Evolutionary conservation across 2,329 filamentous ascomycete species (phyloP), one percentile per base, ranked within the genome.

Genomic region (Penicillium sp.): DNA sequence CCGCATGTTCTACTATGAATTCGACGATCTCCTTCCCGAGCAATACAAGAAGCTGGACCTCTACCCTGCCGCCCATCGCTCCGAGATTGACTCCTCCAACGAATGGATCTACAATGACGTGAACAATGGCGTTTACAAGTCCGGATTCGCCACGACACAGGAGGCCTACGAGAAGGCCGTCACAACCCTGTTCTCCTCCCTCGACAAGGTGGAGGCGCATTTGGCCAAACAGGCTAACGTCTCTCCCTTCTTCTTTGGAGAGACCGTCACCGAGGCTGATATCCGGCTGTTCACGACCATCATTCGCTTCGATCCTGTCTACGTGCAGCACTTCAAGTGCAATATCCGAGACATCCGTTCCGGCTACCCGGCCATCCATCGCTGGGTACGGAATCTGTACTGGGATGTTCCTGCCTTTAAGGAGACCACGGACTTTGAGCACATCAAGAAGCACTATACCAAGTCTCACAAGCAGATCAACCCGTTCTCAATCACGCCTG

Each of bases 401-500:
- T 95, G 90, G 90, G 84, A 85, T 57, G 67, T 82, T 25, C 76
- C 82, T 0, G 89, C 88, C 2, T 96, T 95, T 73, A 74, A 75
- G 54, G 81, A 86, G 44, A 93, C 90, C 52, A 95, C 90, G 24
- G 81, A 96, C 68, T 95, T 95, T 67, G 81, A 94, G 68, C 93
- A 98, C 72, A 97, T 97, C 74, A 96, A 95, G 80, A 85, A 79
- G 39, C 82, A 85, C 60, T 85, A 85, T 64, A 84, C 81, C 2
- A 82, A 81, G 73, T 82, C 78, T 55, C 82, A 84, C 66, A 72
- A 66, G 56, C 81, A 84, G 69, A 84, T 85, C 58, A 85, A 85
- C 63, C 79, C 64, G 40, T 77, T 76, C 66, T 71, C 76, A 35
- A 95, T 98, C 64, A 91, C 89, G 25, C 90, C 91, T 1, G 65